These are phyloP conservation scores for Spathaspora hagerdaliae DNA, from an alignment of 805 yeast species.

Conservation along the genomic window DNA sequence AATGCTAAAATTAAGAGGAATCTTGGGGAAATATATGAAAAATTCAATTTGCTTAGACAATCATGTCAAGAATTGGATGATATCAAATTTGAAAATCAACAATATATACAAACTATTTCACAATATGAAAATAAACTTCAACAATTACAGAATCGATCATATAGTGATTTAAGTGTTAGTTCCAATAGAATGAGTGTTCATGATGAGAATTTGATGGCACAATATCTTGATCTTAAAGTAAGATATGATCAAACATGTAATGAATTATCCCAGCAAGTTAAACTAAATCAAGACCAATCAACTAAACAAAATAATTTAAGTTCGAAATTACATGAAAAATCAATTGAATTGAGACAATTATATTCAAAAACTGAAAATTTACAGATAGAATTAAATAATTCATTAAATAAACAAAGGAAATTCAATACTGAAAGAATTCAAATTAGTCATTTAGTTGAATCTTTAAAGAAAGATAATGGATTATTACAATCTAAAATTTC, in stretches of 20 bases:
- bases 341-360: constrained; percentile 8
- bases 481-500: constrained; percentile 31
- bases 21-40: constrained; percentile 14
- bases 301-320: constrained; percentile 20
- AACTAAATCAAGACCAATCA: constrained; percentile 17
- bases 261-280: constrained; percentile 20
- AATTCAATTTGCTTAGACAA: constrained; percentile 15
- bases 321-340: constrained; percentile 17
- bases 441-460: constrained; percentile 37
- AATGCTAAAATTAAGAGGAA: constrained; percentile 17
- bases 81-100: neutral
- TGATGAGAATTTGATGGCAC: constrained; percentile 5
- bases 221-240: constrained; percentile 15
- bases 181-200: neutral
- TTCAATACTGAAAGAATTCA: constrained; percentile 43
- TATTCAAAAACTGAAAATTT: constrained; percentile 21
- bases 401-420: constrained; percentile 42
- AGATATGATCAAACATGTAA: constrained; percentile 17
- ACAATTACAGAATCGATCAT: neutral
- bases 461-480: constrained; percentile 34
- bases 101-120: neutral
- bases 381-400: constrained; percentile 32
- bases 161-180: neutral
- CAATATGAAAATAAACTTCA: neutral
- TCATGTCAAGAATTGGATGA: constrained; percentile 7